Evolutionary conservation across 495 filamentous ascomycete genomes (phyloP), one percentile per base, ranked within the genome.

Genomic region (Sporormia fimetaria): DNA sequence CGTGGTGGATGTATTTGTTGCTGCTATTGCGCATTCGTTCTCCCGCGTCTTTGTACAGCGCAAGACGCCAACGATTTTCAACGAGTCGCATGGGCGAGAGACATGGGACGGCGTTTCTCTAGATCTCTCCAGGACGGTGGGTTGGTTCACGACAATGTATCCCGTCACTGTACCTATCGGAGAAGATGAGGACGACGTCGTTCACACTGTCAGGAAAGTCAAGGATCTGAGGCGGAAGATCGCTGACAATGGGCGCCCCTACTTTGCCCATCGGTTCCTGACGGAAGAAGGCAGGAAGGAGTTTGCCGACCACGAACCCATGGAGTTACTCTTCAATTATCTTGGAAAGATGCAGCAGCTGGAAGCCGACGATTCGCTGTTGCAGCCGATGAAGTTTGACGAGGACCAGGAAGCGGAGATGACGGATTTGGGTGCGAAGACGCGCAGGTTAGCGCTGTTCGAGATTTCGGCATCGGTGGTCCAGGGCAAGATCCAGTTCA

Each of bases 241-340:
- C 17, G 9, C 24, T 21, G 50, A 40, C 21, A 57, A 57, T 29
- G 54, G 54, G 5, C 30, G 50, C 3, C 33, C 44, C 4, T 53
- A 57, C 36, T 56, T 52, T 23, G 42, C 48, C 4, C 40, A 43
- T 30, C 43, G 52, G n/a, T 45, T 31, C 28, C 36, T 56, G 12
- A 52, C 48, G 4, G 24, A 40, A 21, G 39, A 49, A 14, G 50
- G 50, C 9, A 44, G 22, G 21, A 16, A 37, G 24, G 16, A 38
- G 1, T 44, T 25, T 32, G 49, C 47, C 12, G 27, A 41, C 17
- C 49, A 58, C 27, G 34, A 22, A 18, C 50, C 51, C 6, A 58
- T 61, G 43, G 64, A 67, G 33, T 47, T 67, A 2, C 33, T 57
- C 0, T 67, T 70, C 47, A 68, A 70, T 35, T 69, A 69, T 35